Conservation (phyloP, 495 filamentous ascomycete species). For the Aspergillus homomorphus region DNA sequence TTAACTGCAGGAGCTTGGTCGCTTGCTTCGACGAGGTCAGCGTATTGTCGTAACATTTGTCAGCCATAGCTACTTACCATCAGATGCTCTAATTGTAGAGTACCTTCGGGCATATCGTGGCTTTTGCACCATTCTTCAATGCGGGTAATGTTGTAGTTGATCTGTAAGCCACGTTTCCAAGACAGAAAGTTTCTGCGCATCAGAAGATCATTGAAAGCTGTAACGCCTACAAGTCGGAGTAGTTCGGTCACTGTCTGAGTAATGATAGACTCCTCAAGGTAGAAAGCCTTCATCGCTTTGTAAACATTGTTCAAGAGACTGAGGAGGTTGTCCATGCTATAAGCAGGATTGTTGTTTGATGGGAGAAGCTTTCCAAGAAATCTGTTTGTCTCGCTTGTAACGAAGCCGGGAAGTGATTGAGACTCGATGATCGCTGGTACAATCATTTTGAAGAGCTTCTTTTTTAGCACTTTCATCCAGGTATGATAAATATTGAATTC, state of each 20-base stretch:
- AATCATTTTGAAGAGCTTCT: slow-evolving; percentile 99
- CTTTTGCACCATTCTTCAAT: slow-evolving; percentile 99
- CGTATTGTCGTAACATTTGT: not conserved
- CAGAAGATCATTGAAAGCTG: slow-evolving; percentile 96
- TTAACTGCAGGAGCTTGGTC: slow-evolving; percentile 96
- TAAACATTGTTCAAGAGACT: slow-evolving; percentile 95
- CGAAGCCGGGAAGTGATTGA: slow-evolving; percentile 95
- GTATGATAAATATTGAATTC: slow-evolving; percentile 99
- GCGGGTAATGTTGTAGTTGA: slow-evolving; percentile 99
- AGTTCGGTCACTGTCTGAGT: slow-evolving; percentile 94
- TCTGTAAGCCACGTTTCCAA: slow-evolving; percentile 98
- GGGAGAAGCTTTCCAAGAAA: slow-evolving; percentile 96
- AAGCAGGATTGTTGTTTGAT: slow-evolving; percentile 81
- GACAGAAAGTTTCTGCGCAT: slow-evolving; percentile 98
- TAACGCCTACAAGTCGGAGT: slow-evolving; percentile 90
- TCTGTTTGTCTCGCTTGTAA: slow-evolving; percentile 95
- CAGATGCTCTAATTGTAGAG: slow-evolving; percentile 94
- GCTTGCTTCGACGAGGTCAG: slow-evolving; percentile 68
- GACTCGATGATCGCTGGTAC: slow-evolving; percentile 99
- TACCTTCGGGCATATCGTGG: slow-evolving; percentile 99
- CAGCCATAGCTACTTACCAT: slow-evolving; percentile 59
- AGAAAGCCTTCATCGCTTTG: slow-evolving; percentile 97
- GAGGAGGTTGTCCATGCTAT: slow-evolving; percentile 98
- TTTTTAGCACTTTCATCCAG: slow-evolving; percentile 99
- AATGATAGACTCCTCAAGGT: slow-evolving; percentile 92